Evolutionary conservation across 2,329 filamentous ascomycete species (phyloP), one percentile per base, ranked within the genome.

Genomic region (Fusarium cyanostomum): DNA sequence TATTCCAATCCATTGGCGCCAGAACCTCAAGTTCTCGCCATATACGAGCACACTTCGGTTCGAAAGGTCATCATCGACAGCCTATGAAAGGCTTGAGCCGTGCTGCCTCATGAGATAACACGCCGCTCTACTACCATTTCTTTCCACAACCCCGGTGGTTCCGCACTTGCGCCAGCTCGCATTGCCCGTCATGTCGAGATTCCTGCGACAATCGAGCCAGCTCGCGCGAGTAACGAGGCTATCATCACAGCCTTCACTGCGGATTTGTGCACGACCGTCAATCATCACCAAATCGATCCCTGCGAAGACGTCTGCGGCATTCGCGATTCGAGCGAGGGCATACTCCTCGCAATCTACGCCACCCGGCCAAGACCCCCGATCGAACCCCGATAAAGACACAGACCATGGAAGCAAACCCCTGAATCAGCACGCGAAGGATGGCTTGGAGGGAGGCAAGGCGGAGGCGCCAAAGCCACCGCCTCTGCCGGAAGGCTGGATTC

Each of bases 171-270:
- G 71, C 73, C 67, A 71, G 65, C 65, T 60, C 62, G 60, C 58
- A 69, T 61, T 64, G 64, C 64, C 68, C 67, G 71, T 75, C 77
- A 91, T 91, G 89, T 87, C 87, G 75, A 85, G 86, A 71, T 80
- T 89, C 72, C 79, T 90, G 68, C 85, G 88, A 75, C 86, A 87
- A 76, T 84, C 88, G 75, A 85, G 86, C 80, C 84, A 86, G 75
- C 79, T 91, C 74, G 85, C 86, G 78, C 84, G 85, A 75, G 81
- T 87, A 72, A 84, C 86, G 57, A 84, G 84, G 75, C 79, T 83
- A 67, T 82, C 82, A 66, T 79, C 84, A 72, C 82, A 83, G 72
- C 78, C 80, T 70, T 77, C 83, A 60, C 76, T 83, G 52, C 80
- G 82, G 71, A 77, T 80, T 62, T 79, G 80, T 37, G 66, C 78